A percentile compares a stretch with the other conserved stretches of the same genome.
phyloP scores from a whole-genome alignment of 208 protist genomes.

The Acanthamoeba lenticulata region DNA sequence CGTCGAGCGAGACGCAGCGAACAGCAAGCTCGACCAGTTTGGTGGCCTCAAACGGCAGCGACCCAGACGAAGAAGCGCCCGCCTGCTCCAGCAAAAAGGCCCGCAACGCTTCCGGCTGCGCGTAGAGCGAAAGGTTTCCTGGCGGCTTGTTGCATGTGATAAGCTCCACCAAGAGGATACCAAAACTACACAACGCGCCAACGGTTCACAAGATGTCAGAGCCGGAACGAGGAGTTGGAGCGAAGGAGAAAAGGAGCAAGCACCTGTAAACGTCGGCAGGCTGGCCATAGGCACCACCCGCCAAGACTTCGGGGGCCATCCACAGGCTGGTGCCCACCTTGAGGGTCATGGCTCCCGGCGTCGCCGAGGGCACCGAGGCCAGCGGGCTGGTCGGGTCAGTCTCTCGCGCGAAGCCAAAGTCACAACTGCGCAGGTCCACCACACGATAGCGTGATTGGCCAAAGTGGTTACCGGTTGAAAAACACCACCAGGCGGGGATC shows the following conservation, averaged over 20 bases:
- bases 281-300: neutral
- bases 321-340: conserved; percentile 14
- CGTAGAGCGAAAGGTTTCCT: neutral
- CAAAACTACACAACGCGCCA: neutral
- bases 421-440: neutral
- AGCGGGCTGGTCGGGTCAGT: neutral
- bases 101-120: neutral
- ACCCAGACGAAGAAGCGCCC: neutral
- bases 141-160: neutral
- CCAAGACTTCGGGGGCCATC: neutral
- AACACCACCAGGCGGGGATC: neutral
- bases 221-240: neutral
- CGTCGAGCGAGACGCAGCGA: neutral
- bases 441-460: neutral
- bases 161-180: neutral
- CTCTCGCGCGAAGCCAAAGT: conserved; percentile 14
- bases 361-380: neutral
- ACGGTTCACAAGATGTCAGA: neutral
- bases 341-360: neutral
- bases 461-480: neutral
- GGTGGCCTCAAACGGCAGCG: neutral
- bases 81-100: neutral
- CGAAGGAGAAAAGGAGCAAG: neutral
- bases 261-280: neutral
- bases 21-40: neutral